Base-by-base conservation (phyloP, 768 basidiomycete species). In the Xerocomellus intermedius region DNA sequence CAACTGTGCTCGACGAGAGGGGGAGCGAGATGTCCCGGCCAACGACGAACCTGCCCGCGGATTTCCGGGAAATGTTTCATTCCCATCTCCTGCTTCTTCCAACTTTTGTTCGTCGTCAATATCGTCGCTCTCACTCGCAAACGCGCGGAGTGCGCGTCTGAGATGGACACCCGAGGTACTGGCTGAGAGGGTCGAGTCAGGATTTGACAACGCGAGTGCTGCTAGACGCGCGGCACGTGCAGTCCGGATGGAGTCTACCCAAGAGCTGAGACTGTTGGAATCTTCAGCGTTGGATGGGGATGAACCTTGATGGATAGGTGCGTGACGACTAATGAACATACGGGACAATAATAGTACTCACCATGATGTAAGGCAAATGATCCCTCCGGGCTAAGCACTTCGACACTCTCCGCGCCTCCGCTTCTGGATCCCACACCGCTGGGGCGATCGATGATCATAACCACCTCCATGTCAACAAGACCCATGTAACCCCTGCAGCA, bases 141-240 rank as follows among this genome's bases (percentile, higher is more conserved):
- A 84, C 1, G 91, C 91, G 62, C 88, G 86, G 12, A 94, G 70
- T 0, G 82, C 82, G 5, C 84, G 82, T 37, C 91, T 81, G 16
- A 93, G 76, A 64, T 93, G 91, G 36, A 85, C 80, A 1, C 84
- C 91, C 0, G 88, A 87, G 2, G 84, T 70, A 0, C 89, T 91
- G 0, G 88, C 87, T 0, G 89, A 90, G 24, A 93, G 77, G 0
- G 91, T 93, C 8, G 90, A 90, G 66, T 92, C 83, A 5, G 89
- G 88, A 62, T 88, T 81, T 32, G 82, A 88, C 52, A 82, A 70
- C 57, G 86, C 87, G 28, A 92, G 75, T 0, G 86, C 83, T 21
- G 80, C 75, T n/a, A 93, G 78, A n/a, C 85, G 74, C 39, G 85
- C 78, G 3, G 81, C 75, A 66, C 91, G 92, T 37, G 91, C 84